Conservation (phyloP, 768 basidiomycete species). For the Termitomyces sp. region DNA sequence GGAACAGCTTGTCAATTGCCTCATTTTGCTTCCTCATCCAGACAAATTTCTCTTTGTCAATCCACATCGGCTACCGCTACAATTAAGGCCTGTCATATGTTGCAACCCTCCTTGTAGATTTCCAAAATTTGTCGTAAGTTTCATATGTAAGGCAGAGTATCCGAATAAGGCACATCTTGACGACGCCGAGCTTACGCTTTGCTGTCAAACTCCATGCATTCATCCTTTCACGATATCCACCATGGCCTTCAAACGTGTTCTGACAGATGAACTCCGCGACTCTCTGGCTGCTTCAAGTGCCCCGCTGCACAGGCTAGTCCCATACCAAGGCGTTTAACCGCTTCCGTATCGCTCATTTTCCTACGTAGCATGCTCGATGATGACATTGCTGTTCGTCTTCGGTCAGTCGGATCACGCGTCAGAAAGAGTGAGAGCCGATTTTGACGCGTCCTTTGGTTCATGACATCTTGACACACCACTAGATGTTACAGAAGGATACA, state of each 20-base stretch:
- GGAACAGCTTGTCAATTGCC: slow-evolving; percentile 9
- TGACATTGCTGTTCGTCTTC: slow-evolving; percentile 52
- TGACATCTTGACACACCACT: slow-evolving; percentile 23
- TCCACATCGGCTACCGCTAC: neutral
- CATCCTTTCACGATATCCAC: neutral
- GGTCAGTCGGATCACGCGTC: slow-evolving; percentile 53
- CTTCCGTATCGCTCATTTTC: neutral
- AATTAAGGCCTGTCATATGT: neutral
- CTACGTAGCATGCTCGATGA: slow-evolving; percentile 34
- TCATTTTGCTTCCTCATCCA: neutral
- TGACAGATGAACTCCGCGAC: slow-evolving; percentile 22
- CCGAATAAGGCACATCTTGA: neutral
- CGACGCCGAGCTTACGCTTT: neutral
- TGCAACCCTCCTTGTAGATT: neutral
- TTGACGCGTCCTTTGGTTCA: neutral
- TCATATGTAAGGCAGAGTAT: neutral
- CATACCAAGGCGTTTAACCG: neutral
- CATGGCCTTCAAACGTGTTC: slow-evolving; percentile 23
- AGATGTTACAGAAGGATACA: slow-evolving; percentile 65
- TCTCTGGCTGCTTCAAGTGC: slow-evolving; percentile 14
- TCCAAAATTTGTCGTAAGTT: neutral
- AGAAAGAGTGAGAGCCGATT: slow-evolving; percentile 48
- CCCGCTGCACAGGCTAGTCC: slow-evolving; percentile 12
- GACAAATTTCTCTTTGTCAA: neutral
- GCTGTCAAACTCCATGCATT: neutral